Conservation (phyloP, 73 alveolate species). For the Stentor roeselii region DNA sequence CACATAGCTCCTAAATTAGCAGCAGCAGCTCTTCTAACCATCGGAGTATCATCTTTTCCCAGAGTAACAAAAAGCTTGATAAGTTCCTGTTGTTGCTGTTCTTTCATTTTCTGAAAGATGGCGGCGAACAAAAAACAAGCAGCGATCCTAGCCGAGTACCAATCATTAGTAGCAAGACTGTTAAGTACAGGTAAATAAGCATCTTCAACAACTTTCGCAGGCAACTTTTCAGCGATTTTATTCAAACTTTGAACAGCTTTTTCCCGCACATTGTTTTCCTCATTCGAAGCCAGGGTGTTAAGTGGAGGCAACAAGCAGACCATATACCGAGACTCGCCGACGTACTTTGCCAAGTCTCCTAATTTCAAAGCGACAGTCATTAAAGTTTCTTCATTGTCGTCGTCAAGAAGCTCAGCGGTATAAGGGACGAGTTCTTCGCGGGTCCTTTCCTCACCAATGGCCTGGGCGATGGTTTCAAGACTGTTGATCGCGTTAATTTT, state of each 20-base stretch:
- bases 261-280: constrained; percentile 52
- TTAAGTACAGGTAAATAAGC: constrained; percentile 42
- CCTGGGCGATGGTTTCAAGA: constrained; percentile 58
- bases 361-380: constrained; percentile 72
- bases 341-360: constrained; percentile 60
- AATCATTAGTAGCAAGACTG: constrained; percentile 41
- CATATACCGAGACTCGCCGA: constrained; percentile 65
- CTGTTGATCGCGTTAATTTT: constrained; percentile 60
- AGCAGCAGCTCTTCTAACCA: constrained; percentile 90
- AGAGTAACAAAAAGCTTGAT: constrained; percentile 61
- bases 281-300: constrained; percentile 45
- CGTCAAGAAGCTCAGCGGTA: constrained; percentile 68
- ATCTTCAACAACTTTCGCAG: constrained; percentile 44
- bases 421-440: constrained; percentile 84
- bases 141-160: constrained; percentile 48
- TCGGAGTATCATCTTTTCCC: constrained; percentile 81
- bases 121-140: constrained; percentile 46
- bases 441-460: constrained; percentile 88
- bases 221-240: constrained; percentile 41
- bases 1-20: background rate
- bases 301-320: constrained; percentile 37
- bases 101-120: constrained; percentile 44
- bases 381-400: constrained; percentile 88
- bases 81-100: constrained; percentile 34
- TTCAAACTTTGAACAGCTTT: constrained; percentile 50